Percentiles rank a stretch among this genome's conserved stretches.
These are phyloP conservation scores for Leccinellum luteum DNA, from an alignment of 768 basidiomycete genomes.

Conservation along the genomic window DNA sequence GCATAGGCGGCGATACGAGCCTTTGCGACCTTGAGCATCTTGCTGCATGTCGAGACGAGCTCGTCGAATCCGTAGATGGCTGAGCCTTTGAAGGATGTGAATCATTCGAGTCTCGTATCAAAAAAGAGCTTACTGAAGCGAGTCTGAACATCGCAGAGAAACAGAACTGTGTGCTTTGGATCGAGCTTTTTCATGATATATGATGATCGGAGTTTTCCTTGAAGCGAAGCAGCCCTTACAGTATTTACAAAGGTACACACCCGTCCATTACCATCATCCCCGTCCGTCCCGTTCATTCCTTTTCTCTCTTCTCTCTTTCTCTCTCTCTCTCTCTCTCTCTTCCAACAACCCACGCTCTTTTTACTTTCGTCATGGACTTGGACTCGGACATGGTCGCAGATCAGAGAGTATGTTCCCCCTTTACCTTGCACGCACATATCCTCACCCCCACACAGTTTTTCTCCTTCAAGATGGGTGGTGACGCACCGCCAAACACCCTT, in stretches of 20 bases:
- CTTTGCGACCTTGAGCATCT: constrained; percentile 75
- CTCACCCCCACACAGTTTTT: constrained; percentile 51
- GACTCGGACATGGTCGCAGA: constrained; percentile 37
- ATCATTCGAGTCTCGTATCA: neutral
- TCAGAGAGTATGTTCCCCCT: constrained; percentile 36
- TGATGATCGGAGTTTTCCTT: constrained; percentile 31
- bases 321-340: constrained; percentile 22
- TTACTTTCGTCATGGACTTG: constrained; percentile 34
- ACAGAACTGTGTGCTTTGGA: constrained; percentile 52
- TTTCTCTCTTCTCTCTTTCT: constrained; percentile 22
- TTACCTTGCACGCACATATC: neutral
- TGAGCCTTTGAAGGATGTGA: constrained; percentile 31
- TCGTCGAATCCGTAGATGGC: constrained; percentile 71
- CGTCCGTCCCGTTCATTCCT: neutral
- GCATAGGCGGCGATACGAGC: constrained; percentile 34
- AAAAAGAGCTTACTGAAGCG: constrained; percentile 56
- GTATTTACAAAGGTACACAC: no score
- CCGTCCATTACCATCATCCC: neutral
- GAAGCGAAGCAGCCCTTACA: neutral
- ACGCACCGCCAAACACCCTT: constrained; percentile 35
- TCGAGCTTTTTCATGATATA: constrained; percentile 17
- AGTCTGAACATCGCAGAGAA: constrained; percentile 83
- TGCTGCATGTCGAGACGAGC: constrained; percentile 66
- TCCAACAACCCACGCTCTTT: constrained; percentile 25
- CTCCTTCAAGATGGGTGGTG: constrained; percentile 64